phyloP scores from a whole-genome alignment of 2,329 filamentous ascomycete genomes.

The Huntiella abstrusa region DNA sequence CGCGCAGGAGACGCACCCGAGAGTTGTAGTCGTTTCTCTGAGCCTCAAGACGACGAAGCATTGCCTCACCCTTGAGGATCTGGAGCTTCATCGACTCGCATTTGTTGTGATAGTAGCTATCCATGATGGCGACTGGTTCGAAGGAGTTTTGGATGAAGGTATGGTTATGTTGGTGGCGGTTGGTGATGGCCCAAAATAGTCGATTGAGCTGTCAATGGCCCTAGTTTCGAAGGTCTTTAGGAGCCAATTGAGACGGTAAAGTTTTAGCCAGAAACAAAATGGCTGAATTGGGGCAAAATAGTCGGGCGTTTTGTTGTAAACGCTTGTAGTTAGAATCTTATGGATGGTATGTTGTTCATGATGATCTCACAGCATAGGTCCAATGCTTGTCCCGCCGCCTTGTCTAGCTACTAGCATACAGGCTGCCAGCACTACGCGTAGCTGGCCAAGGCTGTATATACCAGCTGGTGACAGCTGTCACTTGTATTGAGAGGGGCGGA shows the following conservation, averaged over 20 bases:
- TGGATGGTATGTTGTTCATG: background rate
- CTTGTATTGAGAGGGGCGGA: background rate
- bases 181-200: background rate
- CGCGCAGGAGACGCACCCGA: conserved; percentile 76
- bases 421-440: conserved; percentile 9
- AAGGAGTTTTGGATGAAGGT: background rate
- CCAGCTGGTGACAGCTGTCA: background rate
- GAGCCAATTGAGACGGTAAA: background rate
- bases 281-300: background rate
- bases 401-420: conserved; percentile 4
- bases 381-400: background rate
- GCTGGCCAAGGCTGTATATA: conserved; percentile 1
- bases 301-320: background rate
- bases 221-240: background rate
- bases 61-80: conserved; percentile 96
- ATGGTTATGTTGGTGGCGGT: background rate
- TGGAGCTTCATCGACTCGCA: conserved; percentile 99
- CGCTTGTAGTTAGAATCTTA: background rate
- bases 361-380: background rate
- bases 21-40: conserved; percentile 99
- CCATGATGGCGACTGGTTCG: conserved; percentile 43
- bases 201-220: background rate
- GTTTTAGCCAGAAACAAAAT: too few species aligned
- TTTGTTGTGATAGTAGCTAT: conserved; percentile 99
- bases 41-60: conserved; percentile 83